A percentile compares a stretch with the other conserved stretches of the same genome.
Evolutionary conservation across 2,329 filamentous ascomycete genomes (phyloP).

Genomic region (Pezicula radicicola): DNA sequence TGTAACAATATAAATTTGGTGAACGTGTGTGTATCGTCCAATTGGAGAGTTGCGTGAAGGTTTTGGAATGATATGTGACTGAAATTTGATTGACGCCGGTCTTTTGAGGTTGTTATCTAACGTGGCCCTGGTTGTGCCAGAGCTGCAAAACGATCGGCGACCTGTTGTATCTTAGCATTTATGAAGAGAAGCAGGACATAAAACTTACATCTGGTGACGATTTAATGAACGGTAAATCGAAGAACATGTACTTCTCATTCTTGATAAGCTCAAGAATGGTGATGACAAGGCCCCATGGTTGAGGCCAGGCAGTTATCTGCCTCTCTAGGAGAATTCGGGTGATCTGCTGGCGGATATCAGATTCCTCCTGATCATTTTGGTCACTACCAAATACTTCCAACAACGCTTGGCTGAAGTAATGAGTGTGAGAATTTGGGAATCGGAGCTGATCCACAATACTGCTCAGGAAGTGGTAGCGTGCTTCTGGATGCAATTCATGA

Average conservation of each 20-base stretch:
- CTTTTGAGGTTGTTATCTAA: conserved; percentile 7
- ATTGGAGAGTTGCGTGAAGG: not conserved
- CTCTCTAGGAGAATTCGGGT: conserved; percentile 86
- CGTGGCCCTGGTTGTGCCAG: conserved; percentile 11
- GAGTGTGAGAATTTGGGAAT: conserved; percentile 84
- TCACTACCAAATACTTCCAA: conserved; percentile 83
- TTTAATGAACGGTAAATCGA: conserved; percentile 90
- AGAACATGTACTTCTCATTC: conserved; percentile 88
- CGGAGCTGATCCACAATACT: conserved; percentile 90
- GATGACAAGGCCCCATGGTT: conserved; percentile 92
- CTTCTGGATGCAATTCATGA: conserved; percentile 71
- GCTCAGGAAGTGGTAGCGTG: conserved; percentile 78
- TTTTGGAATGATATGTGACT: conserved; percentile 1
- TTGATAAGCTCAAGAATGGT: conserved; percentile 87
- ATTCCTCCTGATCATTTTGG: conserved; percentile 69
- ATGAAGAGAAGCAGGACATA: not conserved
- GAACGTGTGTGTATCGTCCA: conserved; percentile 5
- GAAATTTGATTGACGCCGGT: not conserved
- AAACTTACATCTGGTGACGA: conserved; percentile 73
- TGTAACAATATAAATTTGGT: conserved; percentile 26
- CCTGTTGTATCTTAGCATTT: conserved; percentile 18
- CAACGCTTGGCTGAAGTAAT: conserved; percentile 86
- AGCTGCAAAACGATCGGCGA: conserved; percentile 26
- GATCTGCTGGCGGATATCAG: conserved; percentile 85
- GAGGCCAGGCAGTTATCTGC: conserved; percentile 82